Base-by-base conservation (phyloP, 2,329 filamentous ascomycete species). In the Aspergillus udagawae region DNA sequence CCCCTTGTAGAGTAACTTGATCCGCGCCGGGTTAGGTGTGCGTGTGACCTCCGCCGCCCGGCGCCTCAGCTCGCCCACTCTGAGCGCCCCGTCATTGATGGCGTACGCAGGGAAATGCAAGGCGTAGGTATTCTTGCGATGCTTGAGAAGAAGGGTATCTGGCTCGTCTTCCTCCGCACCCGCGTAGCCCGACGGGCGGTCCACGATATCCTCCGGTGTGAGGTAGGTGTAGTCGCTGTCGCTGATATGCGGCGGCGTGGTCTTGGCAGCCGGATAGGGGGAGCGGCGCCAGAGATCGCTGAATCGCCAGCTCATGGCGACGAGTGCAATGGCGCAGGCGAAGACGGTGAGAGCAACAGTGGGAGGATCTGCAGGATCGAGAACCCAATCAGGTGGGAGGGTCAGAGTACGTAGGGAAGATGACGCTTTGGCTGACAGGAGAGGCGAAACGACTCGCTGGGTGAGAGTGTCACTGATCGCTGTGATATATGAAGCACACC, bases 1-100 rank as follows among this genome's bases (percentile, higher is more conserved):
- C 27, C 77, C 77, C 65, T 80, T 80, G 66, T 80, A 81, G 4
- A 80, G 67, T 38, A 81, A 60, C 54, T 73, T 74, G 56, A 81
- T 68, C 25, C 72, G 70, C 42, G 72, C 65, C 14, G 72, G 68
- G 52, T 77, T 66, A 3, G 63, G 56, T 7, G 73, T 71, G 14
- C 69, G 69, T 17, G 74, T 71, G 56, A 68, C 67, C 38, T 69
- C 63, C 1, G 76, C 78, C 12, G 77, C 76, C 5, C 68, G 65
- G 42, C 71, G 65, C 47, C 78, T 68, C 44, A 80, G 60, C 20
- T 77, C 69, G 28, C 74, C 72, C 32, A 80, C 71, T 27, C 69
- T 77, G 49, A 79, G 64, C 17, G 64, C 63, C 8, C 75, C 77
- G 59, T 80, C 78, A 54, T 74, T 75, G 65, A 81, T 80, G 8